Evolutionary conservation across 495 filamentous ascomycete genomes (phyloP).

Genomic region (Podospora tetraspora): DNA sequence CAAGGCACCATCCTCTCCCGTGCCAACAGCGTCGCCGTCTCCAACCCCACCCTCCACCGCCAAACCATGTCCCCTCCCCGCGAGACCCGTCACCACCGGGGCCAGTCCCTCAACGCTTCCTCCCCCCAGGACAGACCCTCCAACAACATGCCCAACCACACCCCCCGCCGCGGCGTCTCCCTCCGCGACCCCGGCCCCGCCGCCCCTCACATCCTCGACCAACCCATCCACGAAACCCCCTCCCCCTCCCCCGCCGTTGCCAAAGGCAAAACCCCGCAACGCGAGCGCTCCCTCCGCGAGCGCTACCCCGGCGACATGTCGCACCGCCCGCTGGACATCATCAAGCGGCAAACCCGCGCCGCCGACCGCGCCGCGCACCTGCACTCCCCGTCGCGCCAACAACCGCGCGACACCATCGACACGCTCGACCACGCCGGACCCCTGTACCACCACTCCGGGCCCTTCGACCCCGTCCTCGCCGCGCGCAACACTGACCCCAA

Average conservation of each 20-base stretch:
- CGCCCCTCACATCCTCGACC: slow-evolving; percentile 2
- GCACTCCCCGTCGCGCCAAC: slow-evolving; percentile 46
- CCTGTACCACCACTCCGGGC: slow-evolving; percentile 85
- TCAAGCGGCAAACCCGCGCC: slow-evolving; percentile 52
- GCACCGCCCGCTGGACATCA: slow-evolving; percentile 56
- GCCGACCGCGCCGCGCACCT: slow-evolving; percentile 60
- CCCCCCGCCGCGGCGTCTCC: slow-evolving; percentile 5
- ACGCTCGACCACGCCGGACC: slow-evolving; percentile 57
- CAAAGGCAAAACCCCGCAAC: slow-evolving; percentile 24
- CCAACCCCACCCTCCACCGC: slow-evolving; percentile 15
- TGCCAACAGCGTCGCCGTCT: slow-evolving; percentile 25
- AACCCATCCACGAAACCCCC: slow-evolving; percentile 9
- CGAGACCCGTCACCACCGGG: slow-evolving; percentile 14
- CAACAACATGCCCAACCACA: slow-evolving; percentile 14
- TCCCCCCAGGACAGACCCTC: slow-evolving; percentile 20
- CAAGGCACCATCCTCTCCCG: slow-evolving; percentile 26
- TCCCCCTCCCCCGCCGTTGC: too few species aligned
- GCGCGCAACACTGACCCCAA: slow-evolving; percentile 61
- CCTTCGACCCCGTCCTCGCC: slow-evolving; percentile 77
- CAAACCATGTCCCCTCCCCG: slow-evolving; percentile 2
- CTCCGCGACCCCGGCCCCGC: not conserved
- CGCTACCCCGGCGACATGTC: slow-evolving; percentile 57
- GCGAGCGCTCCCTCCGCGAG: slow-evolving; percentile 49
- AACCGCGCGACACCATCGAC: slow-evolving; percentile 76
- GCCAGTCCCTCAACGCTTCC: slow-evolving; percentile 23